Evolutionary conservation across 2,329 filamentous ascomycete species (phyloP).

Genomic region (Myriosclerotinia duriaeana): DNA sequence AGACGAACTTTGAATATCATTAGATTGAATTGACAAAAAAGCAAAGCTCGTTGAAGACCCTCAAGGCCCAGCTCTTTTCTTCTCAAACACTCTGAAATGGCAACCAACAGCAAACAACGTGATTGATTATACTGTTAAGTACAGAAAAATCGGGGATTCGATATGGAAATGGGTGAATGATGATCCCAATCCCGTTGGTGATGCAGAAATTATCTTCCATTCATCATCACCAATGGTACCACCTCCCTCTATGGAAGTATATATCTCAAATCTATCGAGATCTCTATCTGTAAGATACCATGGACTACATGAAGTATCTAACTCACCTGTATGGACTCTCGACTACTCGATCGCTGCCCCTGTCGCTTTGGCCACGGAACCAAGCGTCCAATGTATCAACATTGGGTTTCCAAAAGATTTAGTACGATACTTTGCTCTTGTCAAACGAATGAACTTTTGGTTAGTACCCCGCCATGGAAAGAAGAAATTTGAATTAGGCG

Average conservation of each 20-base stretch:
- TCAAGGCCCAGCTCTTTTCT: background rate
- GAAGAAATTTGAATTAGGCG: background rate
- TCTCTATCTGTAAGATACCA: background rate
- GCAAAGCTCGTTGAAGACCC: background rate
- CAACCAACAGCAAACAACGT: background rate
- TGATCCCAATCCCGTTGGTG: background rate
- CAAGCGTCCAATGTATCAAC: background rate
- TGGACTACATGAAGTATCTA: background rate
- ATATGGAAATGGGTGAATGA: slow-evolving; percentile 17
- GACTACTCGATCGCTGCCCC: background rate
- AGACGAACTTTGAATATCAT: too few species aligned
- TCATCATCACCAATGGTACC: too few species aligned
- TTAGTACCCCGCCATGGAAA: slow-evolving; percentile 14
- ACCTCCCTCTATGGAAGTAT: background rate
- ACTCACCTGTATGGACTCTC: slow-evolving; percentile 2
- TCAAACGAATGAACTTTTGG: slow-evolving; percentile 13
- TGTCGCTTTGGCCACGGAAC: background rate
- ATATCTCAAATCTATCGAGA: background rate
- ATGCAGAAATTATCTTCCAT: slow-evolving; percentile 17
- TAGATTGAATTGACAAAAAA: background rate
- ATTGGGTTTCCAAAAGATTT: slow-evolving; percentile 1
- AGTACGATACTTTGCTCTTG: slow-evolving; percentile 13
- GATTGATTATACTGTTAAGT: background rate
- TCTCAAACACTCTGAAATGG: background rate
- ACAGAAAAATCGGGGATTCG: background rate